These are phyloP conservation scores for Colletotrichum sansevieriae DNA, from an alignment of 2,329 filamentous ascomycete species.

Conservation along the genomic window DNA sequence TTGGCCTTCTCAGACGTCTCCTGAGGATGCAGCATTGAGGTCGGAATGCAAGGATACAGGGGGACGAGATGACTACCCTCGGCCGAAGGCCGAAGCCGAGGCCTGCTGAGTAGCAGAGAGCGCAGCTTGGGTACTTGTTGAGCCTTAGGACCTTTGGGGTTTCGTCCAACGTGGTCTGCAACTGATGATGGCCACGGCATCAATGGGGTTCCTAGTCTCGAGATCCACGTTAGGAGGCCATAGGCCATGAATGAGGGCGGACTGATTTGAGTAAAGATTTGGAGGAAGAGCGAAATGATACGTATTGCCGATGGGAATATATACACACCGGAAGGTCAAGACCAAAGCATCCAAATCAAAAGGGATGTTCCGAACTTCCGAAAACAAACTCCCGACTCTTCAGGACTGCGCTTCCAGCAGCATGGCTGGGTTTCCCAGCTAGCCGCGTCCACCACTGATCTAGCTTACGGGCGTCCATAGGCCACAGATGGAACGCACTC, in stretches of 20 bases:
- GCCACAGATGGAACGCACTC: too few relatives aligned
- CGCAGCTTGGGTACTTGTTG: background rate
- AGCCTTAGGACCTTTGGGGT: background rate
- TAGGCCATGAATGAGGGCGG: background rate
- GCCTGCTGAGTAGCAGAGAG: background rate
- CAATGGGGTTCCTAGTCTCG: background rate
- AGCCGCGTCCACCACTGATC: too few relatives aligned
- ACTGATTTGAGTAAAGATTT: background rate
- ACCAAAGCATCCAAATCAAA: too few relatives aligned
- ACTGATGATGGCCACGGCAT: background rate
- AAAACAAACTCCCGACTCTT: too few relatives aligned
- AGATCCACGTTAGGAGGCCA: background rate
- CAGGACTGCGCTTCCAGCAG: too few relatives aligned
- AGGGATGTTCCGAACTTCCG: too few relatives aligned
- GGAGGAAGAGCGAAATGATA: background rate
- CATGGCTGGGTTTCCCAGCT: too few relatives aligned
- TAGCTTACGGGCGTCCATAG: too few relatives aligned
- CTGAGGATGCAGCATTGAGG: background rate
- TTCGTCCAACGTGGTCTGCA: background rate
- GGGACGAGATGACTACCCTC: background rate
- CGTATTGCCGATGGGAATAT: background rate
- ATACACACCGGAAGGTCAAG: too few relatives aligned
- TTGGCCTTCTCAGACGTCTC: conserved; percentile 2
- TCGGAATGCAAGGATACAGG: background rate
- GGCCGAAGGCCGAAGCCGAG: too few relatives aligned